Evolutionary conservation across 306 rosid genomes (phyloP).

Genomic region (Pachyrhizus erosus): DNA sequence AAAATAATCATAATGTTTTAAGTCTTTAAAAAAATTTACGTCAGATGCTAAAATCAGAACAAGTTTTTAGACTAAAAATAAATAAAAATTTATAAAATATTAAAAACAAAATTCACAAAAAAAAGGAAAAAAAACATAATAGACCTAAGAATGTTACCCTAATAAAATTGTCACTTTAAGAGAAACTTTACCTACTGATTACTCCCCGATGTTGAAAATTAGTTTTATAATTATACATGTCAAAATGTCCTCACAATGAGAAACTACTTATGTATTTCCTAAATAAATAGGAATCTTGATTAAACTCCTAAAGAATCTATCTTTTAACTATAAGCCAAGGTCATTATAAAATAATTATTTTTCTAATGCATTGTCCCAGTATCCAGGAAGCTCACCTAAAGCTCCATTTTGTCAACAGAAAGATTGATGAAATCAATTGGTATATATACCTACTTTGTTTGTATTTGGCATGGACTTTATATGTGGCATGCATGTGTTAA

Average conservation of each 20-base stretch:
- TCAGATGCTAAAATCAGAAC: no score
- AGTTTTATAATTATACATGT: neutral
- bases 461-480: constrained; percentile 12
- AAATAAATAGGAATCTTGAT: constrained; percentile 4
- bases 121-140: no score
- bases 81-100: no score
- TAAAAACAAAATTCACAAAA: no score
- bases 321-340: neutral
- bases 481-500: constrained; percentile 30
- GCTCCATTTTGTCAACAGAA: constrained; percentile 37
- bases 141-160: no score
- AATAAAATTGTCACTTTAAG: neutral
- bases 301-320: neutral
- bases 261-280: constrained; percentile 6
- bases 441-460: constrained; percentile 35
- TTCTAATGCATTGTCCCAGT: neutral
- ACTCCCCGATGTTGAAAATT: neutral
- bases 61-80: no score
- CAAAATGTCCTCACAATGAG: neutral
- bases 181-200: neutral
- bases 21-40: no score
- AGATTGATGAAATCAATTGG: constrained; percentile 45
- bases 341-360: constrained; percentile 2
- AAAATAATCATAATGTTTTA: no score
- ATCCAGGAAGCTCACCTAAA: constrained; percentile 43